phyloP scores from a whole-genome alignment of 2,329 filamentous ascomycete genomes.

The Talaromyces sp. region DNA sequence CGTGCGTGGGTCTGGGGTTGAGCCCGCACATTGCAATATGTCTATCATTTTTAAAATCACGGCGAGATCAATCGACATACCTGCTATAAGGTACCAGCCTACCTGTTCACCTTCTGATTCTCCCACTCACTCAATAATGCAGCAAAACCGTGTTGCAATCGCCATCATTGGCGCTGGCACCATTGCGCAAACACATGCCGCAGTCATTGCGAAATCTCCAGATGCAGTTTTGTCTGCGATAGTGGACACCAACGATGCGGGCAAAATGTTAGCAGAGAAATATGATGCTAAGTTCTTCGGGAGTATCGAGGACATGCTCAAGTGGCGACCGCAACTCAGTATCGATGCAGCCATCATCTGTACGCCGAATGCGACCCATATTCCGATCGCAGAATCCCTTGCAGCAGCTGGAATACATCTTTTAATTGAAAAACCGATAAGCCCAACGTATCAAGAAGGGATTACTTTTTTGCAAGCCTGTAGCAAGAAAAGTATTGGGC shows the following conservation, averaged over 20 bases:
- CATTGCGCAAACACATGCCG: background rate
- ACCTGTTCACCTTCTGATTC: background rate
- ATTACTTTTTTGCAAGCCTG: too few species aligned
- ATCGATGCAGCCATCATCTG: background rate
- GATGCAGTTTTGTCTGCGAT: background rate
- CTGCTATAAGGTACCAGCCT: background rate
- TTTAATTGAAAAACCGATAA: constrained; percentile 1
- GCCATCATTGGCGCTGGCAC: background rate
- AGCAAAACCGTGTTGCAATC: background rate
- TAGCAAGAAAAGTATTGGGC: too few species aligned
- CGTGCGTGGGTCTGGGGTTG: background rate
- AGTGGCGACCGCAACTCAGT: background rate
- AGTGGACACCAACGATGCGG: background rate
- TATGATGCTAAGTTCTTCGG: background rate
- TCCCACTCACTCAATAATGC: background rate
- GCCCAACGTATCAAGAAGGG: constrained; percentile 23
- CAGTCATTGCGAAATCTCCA: background rate
- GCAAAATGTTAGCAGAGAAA: background rate
- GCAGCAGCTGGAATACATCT: background rate
- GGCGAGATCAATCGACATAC: background rate
- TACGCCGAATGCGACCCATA: background rate
- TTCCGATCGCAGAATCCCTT: background rate
- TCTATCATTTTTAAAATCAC: background rate
- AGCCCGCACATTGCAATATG: background rate
- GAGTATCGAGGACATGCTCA: background rate